Evolutionary conservation across 73 alveolate species (phyloP), one percentile per base, ranked within the genome.

Genomic region (Chromera velia): DNA sequence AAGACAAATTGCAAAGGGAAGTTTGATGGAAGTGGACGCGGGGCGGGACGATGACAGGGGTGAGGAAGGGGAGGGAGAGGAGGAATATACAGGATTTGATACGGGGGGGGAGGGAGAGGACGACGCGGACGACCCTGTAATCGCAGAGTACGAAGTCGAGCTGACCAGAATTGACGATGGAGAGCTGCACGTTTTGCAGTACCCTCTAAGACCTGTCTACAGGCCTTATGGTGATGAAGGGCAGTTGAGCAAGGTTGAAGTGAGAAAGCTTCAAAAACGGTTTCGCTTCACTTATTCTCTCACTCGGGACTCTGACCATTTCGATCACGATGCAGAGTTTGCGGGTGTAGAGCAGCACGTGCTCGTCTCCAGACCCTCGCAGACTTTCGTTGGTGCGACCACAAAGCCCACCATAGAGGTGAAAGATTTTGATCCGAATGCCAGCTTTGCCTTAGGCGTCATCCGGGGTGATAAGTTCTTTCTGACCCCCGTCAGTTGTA

Each of bases 221-320:
- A 32, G 88, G 34, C 27, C 33, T 6, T 81, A 81, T 47, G 88
- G 88, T 24, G 88, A 81, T 49, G 76, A 81, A 62, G 88, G 88
- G 74, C 71, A 72, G 46, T 24, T 81, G 46, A n/a, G 34, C 30
- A 81, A 66, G 33, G 73, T 81, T 9, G 88, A 81, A 34, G 65
- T 81, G 6, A 81, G 1, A n/a, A 27, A 32, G 28, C 28, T 9
- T n/a, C 77, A 81, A 30, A n/a, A 69, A 33, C 70, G 63, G 46
- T 69, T 81, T 76, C 70, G 79, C 28, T 62, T 81, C 28, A 32
- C 47, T 27, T 81, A 81, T 28, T 27, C 28, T 28, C 62, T 81
- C 34, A 45, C 70, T 22, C 34, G 62, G 32, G 82, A 70, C 6
- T 72, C 82, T 40, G 33, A 70, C 28, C 70, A 81, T 55, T 81